These are phyloP conservation scores for Gonium pectorale DNA, from an alignment of 139 green algal species.

Conservation along the genomic window DNA sequence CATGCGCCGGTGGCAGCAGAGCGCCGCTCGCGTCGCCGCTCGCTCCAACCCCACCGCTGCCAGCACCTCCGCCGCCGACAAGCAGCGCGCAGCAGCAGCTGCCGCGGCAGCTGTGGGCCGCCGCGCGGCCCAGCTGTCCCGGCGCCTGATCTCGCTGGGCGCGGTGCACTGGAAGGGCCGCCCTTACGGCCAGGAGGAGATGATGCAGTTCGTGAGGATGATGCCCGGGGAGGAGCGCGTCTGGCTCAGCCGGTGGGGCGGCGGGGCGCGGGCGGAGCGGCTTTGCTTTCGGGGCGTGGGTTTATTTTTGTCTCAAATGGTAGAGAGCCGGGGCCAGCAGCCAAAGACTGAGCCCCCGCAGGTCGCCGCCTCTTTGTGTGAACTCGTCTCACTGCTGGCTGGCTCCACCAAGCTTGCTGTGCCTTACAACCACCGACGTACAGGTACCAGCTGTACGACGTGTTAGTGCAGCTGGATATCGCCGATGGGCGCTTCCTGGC, in stretches of 20 bases:
- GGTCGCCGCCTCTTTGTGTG: too few species aligned
- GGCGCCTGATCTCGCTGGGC: not conserved
- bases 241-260: too few species aligned
- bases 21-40: not conserved
- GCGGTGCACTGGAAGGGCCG: not conserved
- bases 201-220: conserved; percentile 1
- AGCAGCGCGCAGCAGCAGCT: not conserved
- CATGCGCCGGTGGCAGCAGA: not conserved
- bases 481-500: not conserved
- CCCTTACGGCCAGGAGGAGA: not conserved
- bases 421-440: too few species aligned
- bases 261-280: too few species aligned
- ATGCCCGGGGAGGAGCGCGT: not conserved
- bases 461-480: conserved; percentile 1
- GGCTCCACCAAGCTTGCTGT: too few species aligned
- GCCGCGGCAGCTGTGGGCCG: not conserved
- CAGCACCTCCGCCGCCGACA: not conserved
- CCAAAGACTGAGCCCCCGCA: too few species aligned
- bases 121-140: not conserved
- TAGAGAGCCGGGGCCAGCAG: too few species aligned
- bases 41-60: too few species aligned
- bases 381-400: too few species aligned
- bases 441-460: conserved; percentile 23
- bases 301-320: too few species aligned
- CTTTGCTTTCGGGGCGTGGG: too few species aligned